Base-by-base conservation (phyloP, 306 rosid species). In the Sphenostylis stenocarpa region DNA sequence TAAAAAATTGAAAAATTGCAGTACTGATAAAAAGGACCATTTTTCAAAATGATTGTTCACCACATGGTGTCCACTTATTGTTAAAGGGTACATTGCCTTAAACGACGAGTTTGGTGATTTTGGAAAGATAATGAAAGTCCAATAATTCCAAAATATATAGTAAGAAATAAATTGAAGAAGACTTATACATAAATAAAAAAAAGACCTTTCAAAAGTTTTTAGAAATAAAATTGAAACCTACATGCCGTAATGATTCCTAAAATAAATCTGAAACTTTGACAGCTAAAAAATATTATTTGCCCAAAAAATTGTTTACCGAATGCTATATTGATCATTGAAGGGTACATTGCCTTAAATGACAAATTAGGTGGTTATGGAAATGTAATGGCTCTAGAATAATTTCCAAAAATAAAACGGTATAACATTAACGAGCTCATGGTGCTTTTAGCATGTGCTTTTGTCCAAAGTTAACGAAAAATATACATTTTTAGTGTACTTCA, bases 401-500 rank as follows among this genome's bases (percentile, higher is more conserved):
- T 29, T 23, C 39, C n/a, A 28, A 13, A 28, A 10, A 10, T 38
- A 56, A 66, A 80, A 67, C n/a, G 43, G 43, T 29, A 68, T 49
- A 73, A 51, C 31, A 17, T 10, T 31, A 60, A 12, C 8, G 13
- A 16, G 56, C 39, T 51, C 73, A 71, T 71, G 33, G 29, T 55
- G 61, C 75, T 29, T 67, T 61, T 19, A 48, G 33, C 53, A 58
- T 58, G 77, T 64, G 84, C 38, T 55, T 63, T n/a, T 4, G 67
- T 38, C 60, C 43, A 38, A 38, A 38, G 43, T 38, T 38, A 38
- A 38, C 2, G 13, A 38, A 36, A 36, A 36, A 36, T 36, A 36
- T 1, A 36, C 7, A 7, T 36, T 36, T n/a, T 29, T 36, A 36
- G 41, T 36, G 11, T 36, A 36, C 8, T 36, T 7, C 29, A 26